These are phyloP conservation scores for Lipomyces japonicus DNA, from an alignment of 805 yeast species.

Conservation along the genomic window DNA sequence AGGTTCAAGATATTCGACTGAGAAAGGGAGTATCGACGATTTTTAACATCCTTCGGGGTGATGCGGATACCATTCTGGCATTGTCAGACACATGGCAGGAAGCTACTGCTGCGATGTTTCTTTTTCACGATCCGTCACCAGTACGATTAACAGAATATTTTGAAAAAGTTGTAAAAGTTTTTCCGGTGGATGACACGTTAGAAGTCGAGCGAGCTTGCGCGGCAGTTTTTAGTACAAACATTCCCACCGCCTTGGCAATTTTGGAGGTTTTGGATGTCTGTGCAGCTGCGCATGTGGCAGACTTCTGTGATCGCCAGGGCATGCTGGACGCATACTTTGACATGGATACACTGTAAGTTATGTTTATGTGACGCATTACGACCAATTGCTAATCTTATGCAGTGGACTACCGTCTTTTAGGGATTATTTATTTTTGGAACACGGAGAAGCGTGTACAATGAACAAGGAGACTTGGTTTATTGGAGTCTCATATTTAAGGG, in stretches of 20 bases:
- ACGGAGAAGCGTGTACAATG: conserved; percentile 31
- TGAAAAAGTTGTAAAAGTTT: conserved; percentile 21
- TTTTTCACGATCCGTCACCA: conserved; percentile 34
- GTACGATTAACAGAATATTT: conserved; percentile 34
- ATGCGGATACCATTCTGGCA: conserved; percentile 31
- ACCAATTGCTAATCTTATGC: background rate
- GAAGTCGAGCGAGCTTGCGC: conserved; percentile 35
- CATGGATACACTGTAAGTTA: conserved; percentile 18
- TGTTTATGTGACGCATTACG: background rate
- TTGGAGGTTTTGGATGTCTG: conserved; percentile 33
- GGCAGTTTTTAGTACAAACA: conserved; percentile 32
- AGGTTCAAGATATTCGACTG: conserved; percentile 24
- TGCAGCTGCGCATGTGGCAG: conserved; percentile 34
- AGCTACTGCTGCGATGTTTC: conserved; percentile 33
- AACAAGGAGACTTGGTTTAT: conserved; percentile 23
- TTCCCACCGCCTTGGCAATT: conserved; percentile 29
- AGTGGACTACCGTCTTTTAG: conserved; percentile 21
- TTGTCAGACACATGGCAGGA: conserved; percentile 36
- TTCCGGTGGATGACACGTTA: conserved; percentile 32
- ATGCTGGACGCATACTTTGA: conserved; percentile 32
- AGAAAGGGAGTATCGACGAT: conserved; percentile 29
- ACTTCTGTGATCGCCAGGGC: conserved; percentile 33
- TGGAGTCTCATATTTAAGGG: conserved; percentile 33
- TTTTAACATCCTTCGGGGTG: conserved; percentile 34
- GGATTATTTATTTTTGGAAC: conserved; percentile 32